Percentiles rank a stretch among this genome's conserved stretches.
These are phyloP conservation scores for Marasmius tenuissimus DNA, from an alignment of 1,284 basidiomycete genomes.

Conservation along the genomic window DNA sequence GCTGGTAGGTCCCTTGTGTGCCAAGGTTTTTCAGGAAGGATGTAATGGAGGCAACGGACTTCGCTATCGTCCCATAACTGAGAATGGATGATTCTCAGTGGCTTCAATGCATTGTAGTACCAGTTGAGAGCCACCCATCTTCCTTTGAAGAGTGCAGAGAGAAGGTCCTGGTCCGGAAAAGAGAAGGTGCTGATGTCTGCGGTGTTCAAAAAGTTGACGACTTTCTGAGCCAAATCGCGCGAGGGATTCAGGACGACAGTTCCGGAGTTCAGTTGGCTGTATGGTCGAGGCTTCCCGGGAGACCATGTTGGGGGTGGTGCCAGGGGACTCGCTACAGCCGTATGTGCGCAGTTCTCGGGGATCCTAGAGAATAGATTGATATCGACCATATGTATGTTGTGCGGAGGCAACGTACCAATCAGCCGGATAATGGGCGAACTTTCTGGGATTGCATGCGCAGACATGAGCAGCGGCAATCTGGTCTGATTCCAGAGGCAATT, in stretches of 20 bases:
- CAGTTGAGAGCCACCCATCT: conserved; percentile 76
- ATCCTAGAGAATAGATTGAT: conserved; percentile 52
- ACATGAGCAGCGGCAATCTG: conserved; percentile 87
- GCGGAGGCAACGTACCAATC: conserved; percentile 70
- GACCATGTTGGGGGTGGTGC: conserved; percentile 50
- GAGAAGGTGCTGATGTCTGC: conserved; percentile 69
- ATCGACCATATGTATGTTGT: neutral
- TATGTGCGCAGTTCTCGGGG: conserved; percentile 87
- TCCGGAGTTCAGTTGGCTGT: conserved; percentile 85
- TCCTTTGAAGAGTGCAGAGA: conserved; percentile 78
- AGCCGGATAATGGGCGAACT: conserved; percentile 79
- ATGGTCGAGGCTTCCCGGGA: conserved; percentile 62
- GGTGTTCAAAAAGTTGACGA: conserved; percentile 65
- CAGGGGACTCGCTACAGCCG: conserved; percentile 55
- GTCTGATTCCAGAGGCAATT: conserved; percentile 61
- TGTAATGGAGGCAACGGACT: conserved; percentile 76
- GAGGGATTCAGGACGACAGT: conserved; percentile 88
- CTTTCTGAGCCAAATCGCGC: conserved; percentile 42
- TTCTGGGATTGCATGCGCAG: conserved; percentile 92
- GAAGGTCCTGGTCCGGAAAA: conserved; percentile 93
- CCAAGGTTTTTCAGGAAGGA: conserved; percentile 80
- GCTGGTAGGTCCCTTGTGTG: conserved; percentile 38
- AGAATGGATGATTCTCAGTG: conserved; percentile 67
- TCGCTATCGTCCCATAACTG: conserved; percentile 78
- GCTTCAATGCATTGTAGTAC: conserved; percentile 88